Evolutionary conservation across 2,329 filamentous ascomycete species (phyloP), one percentile per base, ranked within the genome.

Genomic region (Xylaria sp.): DNA sequence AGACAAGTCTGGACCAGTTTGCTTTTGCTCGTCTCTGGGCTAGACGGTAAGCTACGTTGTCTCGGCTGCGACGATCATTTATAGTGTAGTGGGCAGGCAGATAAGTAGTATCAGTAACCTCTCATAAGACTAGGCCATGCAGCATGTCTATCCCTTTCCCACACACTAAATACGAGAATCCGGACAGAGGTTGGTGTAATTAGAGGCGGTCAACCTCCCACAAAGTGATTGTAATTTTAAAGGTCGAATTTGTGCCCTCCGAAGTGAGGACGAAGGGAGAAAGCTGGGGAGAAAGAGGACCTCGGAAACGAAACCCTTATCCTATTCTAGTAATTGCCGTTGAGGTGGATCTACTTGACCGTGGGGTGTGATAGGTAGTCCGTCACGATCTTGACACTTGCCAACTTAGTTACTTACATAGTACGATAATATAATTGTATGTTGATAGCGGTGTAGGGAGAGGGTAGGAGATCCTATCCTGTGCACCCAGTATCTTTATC

Each of bases 241-340:
- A 15, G 15, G 23, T 32, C 13, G 25, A 54, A 44, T 50, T 59
- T 57, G 57, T 54, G 55, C 20, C 37, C 54, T 60, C 50, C 51
- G 28, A 60, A 37, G 13, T 48, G 54, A 55, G 52, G 63, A 58
- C 41, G 46, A 52, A 61, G 48, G 50, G 64, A 62, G 57, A 52
- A 62, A 18, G 48, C 23, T 41, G 34, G 13, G 44, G 58, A 39
- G 46, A 65, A 28, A 12, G 50, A 54, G 48, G 23, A 68, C 46
- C 13, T 44, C 51, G n/a, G 55, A 50, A 54, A 65, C 61, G 44
- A 56, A 63, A 61, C 61, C 51, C 64, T 61, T 68, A 37, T 37
- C 63, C 55, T 68, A 68, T 66, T 70, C 18, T 51, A 66, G 66
- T 60, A 64, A 62, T 41, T 63, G 52, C 51, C 54, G 59, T 44